A percentile compares a stretch with the other conserved stretches of the same genome.
phyloP scores from a whole-genome alignment of 176 grass and related monocot genomes.

The Microstegium vimineum region DNA sequence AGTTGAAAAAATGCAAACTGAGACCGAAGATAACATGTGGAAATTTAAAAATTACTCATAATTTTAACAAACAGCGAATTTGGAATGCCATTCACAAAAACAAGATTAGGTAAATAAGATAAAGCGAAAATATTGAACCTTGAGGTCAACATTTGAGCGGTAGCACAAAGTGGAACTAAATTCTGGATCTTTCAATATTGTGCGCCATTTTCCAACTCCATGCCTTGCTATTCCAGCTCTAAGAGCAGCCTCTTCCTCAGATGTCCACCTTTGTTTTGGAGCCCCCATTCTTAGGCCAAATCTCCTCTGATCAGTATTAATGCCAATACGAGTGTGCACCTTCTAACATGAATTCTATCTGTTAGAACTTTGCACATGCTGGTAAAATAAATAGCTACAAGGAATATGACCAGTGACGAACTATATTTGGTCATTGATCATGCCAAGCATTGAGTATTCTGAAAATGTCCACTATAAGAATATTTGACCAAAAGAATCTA shows the following conservation, averaged over 20 bases:
- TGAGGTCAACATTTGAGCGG: slow-evolving; percentile 84
- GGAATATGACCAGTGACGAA: neutral
- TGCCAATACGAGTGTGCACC: neutral
- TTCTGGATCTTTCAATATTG: slow-evolving; percentile 67
- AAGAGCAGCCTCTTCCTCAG: slow-evolving; percentile 67
- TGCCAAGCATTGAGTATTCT: neutral
- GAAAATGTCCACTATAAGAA: slow-evolving; percentile 5
- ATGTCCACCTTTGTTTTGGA: slow-evolving; percentile 75
- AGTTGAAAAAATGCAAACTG: slow-evolving; percentile 1
- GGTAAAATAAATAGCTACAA: neutral
- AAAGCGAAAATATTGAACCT: slow-evolving; percentile 37
- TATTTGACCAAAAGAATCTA: neutral
- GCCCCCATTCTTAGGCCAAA: slow-evolving; percentile 49
- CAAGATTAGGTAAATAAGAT: neutral
- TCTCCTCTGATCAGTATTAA: slow-evolving; percentile 5
- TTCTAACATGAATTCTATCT: slow-evolving; percentile 12
- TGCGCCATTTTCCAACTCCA: slow-evolving; percentile 79
- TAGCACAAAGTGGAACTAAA: slow-evolving; percentile 47
- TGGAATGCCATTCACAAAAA: neutral
- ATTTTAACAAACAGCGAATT: slow-evolving; percentile 9
- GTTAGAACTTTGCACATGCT: neutral
- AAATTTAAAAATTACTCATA: neutral
- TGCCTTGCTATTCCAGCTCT: slow-evolving; percentile 83
- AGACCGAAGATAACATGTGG: neutral
- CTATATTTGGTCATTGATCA: neutral